phyloP scores from a whole-genome alignment of 75 land plant genomes.

The Selaginella moellendorffii region DNA sequence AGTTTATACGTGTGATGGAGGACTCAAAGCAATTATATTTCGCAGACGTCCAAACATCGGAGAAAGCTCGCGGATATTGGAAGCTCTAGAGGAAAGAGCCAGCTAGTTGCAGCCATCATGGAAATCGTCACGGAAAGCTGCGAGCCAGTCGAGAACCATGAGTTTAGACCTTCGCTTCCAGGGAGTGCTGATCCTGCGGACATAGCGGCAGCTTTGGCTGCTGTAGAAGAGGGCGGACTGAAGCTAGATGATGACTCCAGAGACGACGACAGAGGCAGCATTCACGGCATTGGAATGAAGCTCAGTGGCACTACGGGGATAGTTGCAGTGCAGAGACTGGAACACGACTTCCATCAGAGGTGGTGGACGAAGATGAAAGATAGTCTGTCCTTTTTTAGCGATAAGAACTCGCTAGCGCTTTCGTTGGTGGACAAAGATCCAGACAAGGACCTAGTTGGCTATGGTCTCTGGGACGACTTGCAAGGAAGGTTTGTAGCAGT shows the following conservation, averaged over 20 bases:
- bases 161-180: slow-evolving; percentile 53
- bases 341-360: too few relatives aligned
- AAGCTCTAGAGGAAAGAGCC: slow-evolving; percentile 59
- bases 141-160: slow-evolving; percentile 29
- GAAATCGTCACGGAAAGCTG: slow-evolving; percentile 79
- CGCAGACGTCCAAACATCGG: background rate
- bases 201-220: slow-evolving; percentile 68
- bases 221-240: slow-evolving; percentile 70
- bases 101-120: slow-evolving; percentile 93
- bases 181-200: slow-evolving; percentile 50
- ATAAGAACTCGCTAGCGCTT: background rate
- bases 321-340: slow-evolving; percentile 48
- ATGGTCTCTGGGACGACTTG: slow-evolving; percentile 98
- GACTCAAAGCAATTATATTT: too few relatives aligned
- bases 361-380: background rate
- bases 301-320: slow-evolving; percentile 57
- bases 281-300: slow-evolving; percentile 64
- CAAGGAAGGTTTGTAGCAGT: slow-evolving; percentile 85
- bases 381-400: background rate
- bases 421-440: background rate
- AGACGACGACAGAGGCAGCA: slow-evolving; percentile 43
- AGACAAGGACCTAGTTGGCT: slow-evolving; percentile 11
- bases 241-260: slow-evolving; percentile 39
- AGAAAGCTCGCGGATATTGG: slow-evolving; percentile 30
- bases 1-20: too few relatives aligned